phyloP scores from a whole-genome alignment of 257 asterid genomes.

The Lycium barbarum region DNA sequence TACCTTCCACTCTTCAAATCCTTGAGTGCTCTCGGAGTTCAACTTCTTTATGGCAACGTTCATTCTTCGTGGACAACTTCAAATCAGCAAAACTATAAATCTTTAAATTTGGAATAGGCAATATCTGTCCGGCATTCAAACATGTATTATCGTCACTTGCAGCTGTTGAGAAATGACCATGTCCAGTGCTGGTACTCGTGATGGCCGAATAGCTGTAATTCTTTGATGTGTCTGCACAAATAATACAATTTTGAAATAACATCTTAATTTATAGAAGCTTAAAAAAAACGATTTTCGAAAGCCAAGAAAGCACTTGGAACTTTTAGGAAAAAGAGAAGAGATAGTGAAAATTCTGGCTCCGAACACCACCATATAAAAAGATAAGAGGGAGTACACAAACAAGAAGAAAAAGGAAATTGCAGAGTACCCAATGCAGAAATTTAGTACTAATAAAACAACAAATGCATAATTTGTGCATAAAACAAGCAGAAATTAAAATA shows the following conservation, averaged over 20 bases:
- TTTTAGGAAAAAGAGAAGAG: background rate
- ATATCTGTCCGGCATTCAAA: constrained; percentile 46
- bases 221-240: constrained; percentile 57
- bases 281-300: background rate
- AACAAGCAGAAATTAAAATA: too few species aligned
- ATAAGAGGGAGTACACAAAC: too few species aligned
- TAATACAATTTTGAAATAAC: background rate
- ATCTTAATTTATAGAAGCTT: background rate
- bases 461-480: too few species aligned
- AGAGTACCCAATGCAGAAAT: too few species aligned
- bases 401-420: too few species aligned
- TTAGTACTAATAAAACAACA: too few species aligned
- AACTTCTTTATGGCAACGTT: constrained; percentile 61
- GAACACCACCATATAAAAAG: too few species aligned
- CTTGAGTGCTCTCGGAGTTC: constrained; percentile 53
- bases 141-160: constrained; percentile 44
- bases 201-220: constrained; percentile 38
- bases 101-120: constrained; percentile 44
- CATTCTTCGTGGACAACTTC: constrained; percentile 48
- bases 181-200: constrained; percentile 43
- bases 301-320: background rate
- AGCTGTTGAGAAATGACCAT: constrained; percentile 48
- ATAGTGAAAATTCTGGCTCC: too few species aligned
- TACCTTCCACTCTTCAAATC: constrained; percentile 66
- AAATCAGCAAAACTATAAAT: constrained; percentile 45